Conservation (phyloP, 1,139 yeast genomes). For the Pichia sp. region DNA sequence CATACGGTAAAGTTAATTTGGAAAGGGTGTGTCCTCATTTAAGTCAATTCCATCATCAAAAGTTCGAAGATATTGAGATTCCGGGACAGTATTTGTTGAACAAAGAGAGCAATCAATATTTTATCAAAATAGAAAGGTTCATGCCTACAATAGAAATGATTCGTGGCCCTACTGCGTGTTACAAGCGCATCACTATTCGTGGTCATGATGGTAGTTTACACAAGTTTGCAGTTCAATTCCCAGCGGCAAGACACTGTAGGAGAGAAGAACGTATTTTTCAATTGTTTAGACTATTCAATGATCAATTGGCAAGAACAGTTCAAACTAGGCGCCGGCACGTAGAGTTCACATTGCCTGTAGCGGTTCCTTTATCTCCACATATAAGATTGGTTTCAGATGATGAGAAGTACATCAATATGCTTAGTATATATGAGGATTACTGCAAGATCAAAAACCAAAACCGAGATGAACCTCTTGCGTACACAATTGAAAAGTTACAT, state of each 20-base stretch:
- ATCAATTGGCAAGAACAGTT: constrained; percentile 71
- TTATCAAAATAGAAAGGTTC: constrained; percentile 88
- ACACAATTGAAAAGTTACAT: constrained; percentile 78
- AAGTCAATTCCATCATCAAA: constrained; percentile 96
- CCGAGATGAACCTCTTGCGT: constrained; percentile 87
- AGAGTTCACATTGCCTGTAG: constrained; percentile 82
- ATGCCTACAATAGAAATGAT: constrained; percentile 84
- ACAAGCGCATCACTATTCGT: constrained; percentile 80
- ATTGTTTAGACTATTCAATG: constrained; percentile 81
- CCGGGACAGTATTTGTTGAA: constrained; percentile 92
- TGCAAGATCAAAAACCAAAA: constrained; percentile 72
- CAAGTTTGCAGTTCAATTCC: constrained; percentile 93
- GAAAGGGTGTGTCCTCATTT: constrained; percentile 93
- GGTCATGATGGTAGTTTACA: constrained; percentile 93
- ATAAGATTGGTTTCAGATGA: constrained; percentile 88
- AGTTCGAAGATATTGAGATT: constrained; percentile 94
- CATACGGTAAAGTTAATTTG: constrained; percentile 69
- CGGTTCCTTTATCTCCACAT: constrained; percentile 93
- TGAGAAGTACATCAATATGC: constrained; percentile 71
- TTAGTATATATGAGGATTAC: constrained; percentile 81
- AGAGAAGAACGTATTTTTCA: constrained; percentile 95
- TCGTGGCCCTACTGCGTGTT: constrained; percentile 90
- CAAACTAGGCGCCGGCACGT: constrained; percentile 85
- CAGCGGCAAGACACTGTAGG: constrained; percentile 96
- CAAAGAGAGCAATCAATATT: constrained; percentile 76